Percentiles rank a stretch among this genome's conserved stretches.
Evolutionary conservation across 2,329 filamentous ascomycete genomes (phyloP).

Genomic region (Chrysosporium keratinophilum): DNA sequence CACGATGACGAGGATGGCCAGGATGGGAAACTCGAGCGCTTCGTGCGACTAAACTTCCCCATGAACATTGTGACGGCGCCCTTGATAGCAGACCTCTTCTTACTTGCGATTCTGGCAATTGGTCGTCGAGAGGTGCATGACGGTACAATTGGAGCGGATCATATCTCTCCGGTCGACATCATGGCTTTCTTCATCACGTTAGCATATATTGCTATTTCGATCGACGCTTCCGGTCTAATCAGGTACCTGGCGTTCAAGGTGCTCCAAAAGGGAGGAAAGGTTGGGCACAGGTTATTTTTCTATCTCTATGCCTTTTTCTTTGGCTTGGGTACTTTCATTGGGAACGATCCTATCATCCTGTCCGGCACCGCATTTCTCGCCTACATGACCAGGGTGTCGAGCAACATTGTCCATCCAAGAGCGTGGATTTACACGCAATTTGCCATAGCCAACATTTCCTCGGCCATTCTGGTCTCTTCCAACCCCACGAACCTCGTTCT

Average conservation of each 20-base stretch:
- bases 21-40: conserved; percentile 29
- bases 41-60: conserved; percentile 48
- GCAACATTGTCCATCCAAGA: conserved; percentile 58
- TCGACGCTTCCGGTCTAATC: conserved; percentile 64
- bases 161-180: conserved; percentile 61
- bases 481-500: conserved; percentile 69
- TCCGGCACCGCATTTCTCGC: conserved; percentile 65
- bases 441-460: conserved; percentile 61
- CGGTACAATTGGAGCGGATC: conserved; percentile 54
- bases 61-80: conserved; percentile 64
- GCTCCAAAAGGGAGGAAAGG: conserved; percentile 54
- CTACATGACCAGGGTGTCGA: conserved; percentile 66
- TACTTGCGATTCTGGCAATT: conserved; percentile 60
- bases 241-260: conserved; percentile 61
- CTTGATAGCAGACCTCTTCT: conserved; percentile 58
- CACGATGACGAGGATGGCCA: conserved; percentile 18
- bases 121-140: conserved; percentile 56
- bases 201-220: conserved; percentile 67
- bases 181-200: conserved; percentile 65
- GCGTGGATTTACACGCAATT: conserved; percentile 68
- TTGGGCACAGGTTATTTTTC: conserved; percentile 59
- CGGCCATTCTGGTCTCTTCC: conserved; percentile 65
- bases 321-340: conserved; percentile 54
- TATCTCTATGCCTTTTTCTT: conserved; percentile 68
- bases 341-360: conserved; percentile 65